Base-by-base conservation (phyloP, 257 asterid species). In the Plantago ovata region DNA sequence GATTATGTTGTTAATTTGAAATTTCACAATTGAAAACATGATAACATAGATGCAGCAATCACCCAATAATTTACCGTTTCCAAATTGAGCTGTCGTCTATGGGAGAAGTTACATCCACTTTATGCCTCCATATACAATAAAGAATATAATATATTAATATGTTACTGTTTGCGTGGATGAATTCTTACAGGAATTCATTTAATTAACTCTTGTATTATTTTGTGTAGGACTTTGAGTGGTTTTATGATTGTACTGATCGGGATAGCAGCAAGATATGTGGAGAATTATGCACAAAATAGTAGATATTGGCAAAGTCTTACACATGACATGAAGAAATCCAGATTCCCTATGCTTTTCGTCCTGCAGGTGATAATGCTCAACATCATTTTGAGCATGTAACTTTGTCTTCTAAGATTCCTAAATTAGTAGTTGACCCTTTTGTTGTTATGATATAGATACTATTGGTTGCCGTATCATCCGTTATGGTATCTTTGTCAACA, bases 401-500 rank as follows among this genome's bases (percentile, higher is more conserved):
- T 23, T 13, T 50, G 14, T 13, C 14, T 13, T 15, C 56, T 50
- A 6, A 20, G 38, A 50, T 50, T 1, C 53, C 43, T 64, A 15
- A 46, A n/a, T 10, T 54, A 28, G 36, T 28, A 8, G 36, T 28
- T 28, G 45, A 59, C 14, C 43, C 49, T 19, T 72, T 64, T 65
- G 28, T 62, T 65, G 63, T 64, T 13, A 60, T 71, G 42, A 42
- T 66, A 73, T 59, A 92, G 98, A 82, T 79, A 65, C 24, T 80
- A n/a, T 73, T 89, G 84, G 92, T 93, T 15, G 77, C 78, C 64
- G 61, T 79, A 54, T 81, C 98, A 41, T 78, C 98, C 33, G 28
- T 89, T 53, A 84, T 93, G 95, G 95, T 93, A 69, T 67, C 88
- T 54, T 60, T 93, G 65, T 93, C 98, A 69, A 87, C 98, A 16